phyloP scores from a whole-genome alignment of 495 filamentous ascomycete genomes.

The Penicillium dipodomyicola region DNA sequence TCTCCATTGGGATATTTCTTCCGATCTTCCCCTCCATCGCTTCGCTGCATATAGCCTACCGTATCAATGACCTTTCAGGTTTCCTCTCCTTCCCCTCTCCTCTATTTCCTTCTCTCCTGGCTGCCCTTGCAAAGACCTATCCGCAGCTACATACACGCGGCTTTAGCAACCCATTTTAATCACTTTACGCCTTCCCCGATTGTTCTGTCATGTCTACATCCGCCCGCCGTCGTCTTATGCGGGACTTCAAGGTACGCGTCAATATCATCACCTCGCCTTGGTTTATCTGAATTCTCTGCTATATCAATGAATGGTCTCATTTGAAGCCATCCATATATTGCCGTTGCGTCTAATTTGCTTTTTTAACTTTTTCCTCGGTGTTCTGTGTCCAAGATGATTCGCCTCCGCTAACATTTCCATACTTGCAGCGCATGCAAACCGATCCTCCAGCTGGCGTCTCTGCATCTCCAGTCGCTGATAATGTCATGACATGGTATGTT shows the following conservation, averaged over 20 bases:
- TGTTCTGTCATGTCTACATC: conserved; percentile 76
- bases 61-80: conserved; percentile 13
- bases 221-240: conserved; percentile 91
- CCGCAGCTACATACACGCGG: conserved; percentile 7
- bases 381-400: neutral
- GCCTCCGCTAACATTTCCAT: conserved; percentile 21
- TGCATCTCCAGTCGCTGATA: conserved; percentile 93
- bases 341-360: neutral
- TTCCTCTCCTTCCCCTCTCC: conserved; percentile 9
- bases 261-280: neutral
- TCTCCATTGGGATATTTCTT: conserved; percentile 24
- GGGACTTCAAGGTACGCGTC: conserved; percentile 87
- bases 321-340: neutral
- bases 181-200: conserved; percentile 1
- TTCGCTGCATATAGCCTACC: conserved; percentile 2
- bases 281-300: neutral
- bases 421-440: conserved; percentile 90
- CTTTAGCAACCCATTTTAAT: neutral
- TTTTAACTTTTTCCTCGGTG: neutral
- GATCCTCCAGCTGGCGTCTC: conserved; percentile 97
- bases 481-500: conserved; percentile 97
- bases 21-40: conserved; percentile 21
- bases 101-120: neutral
- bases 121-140: neutral
- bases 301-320: neutral